Evolutionary conservation across 805 yeast genomes (phyloP), one percentile per base, ranked within the genome.

Genomic region (Candida vartiovaarae): DNA sequence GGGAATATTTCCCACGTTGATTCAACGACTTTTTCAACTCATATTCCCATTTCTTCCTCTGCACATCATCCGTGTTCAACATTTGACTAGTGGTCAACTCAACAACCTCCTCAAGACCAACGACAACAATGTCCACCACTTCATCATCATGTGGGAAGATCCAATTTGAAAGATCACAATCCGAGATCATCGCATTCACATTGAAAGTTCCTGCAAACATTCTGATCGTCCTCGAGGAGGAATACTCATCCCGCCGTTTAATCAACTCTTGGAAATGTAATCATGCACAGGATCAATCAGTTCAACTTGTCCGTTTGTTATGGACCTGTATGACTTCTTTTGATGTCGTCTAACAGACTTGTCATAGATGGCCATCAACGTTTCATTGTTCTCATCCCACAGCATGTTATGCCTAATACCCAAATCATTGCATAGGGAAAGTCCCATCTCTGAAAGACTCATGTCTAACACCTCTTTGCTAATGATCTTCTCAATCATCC

Each of bases 351-450:
- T 62, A 8, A 56, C 39, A 32, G 66, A 60, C 39, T 64, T 62
- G 5, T 64, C 85, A 64, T 88, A 89, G 15, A 88, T 84, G 55
- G 80, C 81, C 4, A 89, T 79, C 30, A 90, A 75, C 50, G 82
- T 88, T 56, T 84, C 90, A 31, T 95, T 95, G 60, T 89, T 89
- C 59, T 90, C 95, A 6, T 95, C 93, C 97, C 97, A 90, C 26
- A 90, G 64, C 26, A 81, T 75, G 49, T 88, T 83, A 52, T 88
- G 95, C 27, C 79, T 79, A 11, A 72, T 66, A 56, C 76, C 67
- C n/a, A 87, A 64, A 6, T 76, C 82, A 23, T 70, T 52, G 0
- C 68, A 64, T 5, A 65, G 50, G 9, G 60, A 46, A 31, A 67
- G 69, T 2, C 65, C 64, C 44, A 83, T 74, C 43, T 69, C 74